These are phyloP conservation scores for Pholiota microspora DNA, from an alignment of 768 basidiomycete genomes.

Conservation along the genomic window DNA sequence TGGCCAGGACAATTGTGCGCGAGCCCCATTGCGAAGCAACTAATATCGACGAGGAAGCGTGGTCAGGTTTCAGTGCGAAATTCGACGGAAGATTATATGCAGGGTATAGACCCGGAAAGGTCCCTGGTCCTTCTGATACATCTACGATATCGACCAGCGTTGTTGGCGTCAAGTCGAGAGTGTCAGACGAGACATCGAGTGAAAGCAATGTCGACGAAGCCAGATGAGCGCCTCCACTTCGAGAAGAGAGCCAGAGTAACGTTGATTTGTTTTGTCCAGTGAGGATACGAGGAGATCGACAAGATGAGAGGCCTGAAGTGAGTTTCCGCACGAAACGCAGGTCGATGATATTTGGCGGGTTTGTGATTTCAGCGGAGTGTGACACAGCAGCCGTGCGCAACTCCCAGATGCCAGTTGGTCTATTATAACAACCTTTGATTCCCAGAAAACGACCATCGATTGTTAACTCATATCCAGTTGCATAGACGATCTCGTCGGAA, in stretches of 20 bases:
- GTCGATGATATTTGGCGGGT: conserved; percentile 10
- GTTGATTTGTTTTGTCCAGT: conserved; percentile 18
- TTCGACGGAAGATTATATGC: conserved; percentile 41
- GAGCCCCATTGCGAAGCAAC: conserved; percentile 51
- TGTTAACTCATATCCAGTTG: conserved; percentile 61
- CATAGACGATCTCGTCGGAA: conserved; percentile 40
- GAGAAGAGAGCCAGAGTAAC: conserved; percentile 55
- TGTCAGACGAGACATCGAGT: conserved; percentile 31
- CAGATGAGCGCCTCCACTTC: conserved; percentile 57
- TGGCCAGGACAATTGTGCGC: conserved; percentile 44
- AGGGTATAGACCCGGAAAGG: conserved; percentile 66
- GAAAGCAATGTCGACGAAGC: conserved; percentile 51
- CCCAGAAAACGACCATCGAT: conserved; percentile 59
- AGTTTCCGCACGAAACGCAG: conserved; percentile 34
- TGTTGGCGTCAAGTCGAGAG: conserved; percentile 2
- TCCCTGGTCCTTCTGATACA: conserved; percentile 19
- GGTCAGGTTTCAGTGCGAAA: conserved; percentile 27
- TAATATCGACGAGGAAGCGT: conserved; percentile 33
- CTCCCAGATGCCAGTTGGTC: conserved; percentile 56
- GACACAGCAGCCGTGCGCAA: conserved; percentile 22
- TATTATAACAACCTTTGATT: conserved; percentile 57
- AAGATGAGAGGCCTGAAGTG: conserved; percentile 42
- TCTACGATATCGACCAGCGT: conserved; percentile 43
- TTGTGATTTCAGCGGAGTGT: conserved; percentile 7
- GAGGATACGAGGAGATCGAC: conserved; percentile 58